Base-by-base conservation (phyloP, 495 filamentous ascomycete genomes). In the Hyaloscypha finlandica region DNA sequence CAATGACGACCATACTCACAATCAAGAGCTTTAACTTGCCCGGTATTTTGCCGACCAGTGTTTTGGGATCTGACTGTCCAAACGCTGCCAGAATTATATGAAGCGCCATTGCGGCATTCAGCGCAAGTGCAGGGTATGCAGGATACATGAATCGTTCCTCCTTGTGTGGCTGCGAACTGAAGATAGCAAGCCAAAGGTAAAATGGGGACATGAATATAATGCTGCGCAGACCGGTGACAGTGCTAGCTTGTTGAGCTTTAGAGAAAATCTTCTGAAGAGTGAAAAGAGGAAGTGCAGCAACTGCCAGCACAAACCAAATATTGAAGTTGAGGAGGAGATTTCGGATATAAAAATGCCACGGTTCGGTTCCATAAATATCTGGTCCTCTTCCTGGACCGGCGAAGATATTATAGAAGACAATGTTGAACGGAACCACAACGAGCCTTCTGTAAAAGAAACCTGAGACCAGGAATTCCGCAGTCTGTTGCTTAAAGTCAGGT, bases 91-190 rank as follows among this genome's bases (percentile, higher is more conserved):
- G 83, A 0, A 94, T 74, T 65, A 91, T 88, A 76, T 97, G 92
- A 58, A 95, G 80, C 2, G 92, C 80, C 59, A 97, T 79, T n/a
- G 93, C 92, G 14, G 94, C 94, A 77, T 95, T 95, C 31, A 98
- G 82, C n/a, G 90, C 92, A 30, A 99, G 83, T 61, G 92, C 90
- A 9, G 96, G 95, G 75, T 99, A 99, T 29, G 89, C 89, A 0
- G 94, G 94, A 76, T 96, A 98, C 93, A 99, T 98, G 80, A 99
- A 99, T 8, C 96, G 83, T 74, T 99, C 96, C 77, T 99, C 96
- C 72, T 99, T 99, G 82, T 99, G 96, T 22, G 95, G 89, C 74
- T 98, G 95, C 11, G 89, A 74, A 4, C 92, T 92, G 78, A 99
- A 97, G 63, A 98, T 94, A 8, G 76, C 86, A 30, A 98, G 85